Conservation (phyloP, 371 early-diverging fungal species). For the Nematocida sp. region DNA sequence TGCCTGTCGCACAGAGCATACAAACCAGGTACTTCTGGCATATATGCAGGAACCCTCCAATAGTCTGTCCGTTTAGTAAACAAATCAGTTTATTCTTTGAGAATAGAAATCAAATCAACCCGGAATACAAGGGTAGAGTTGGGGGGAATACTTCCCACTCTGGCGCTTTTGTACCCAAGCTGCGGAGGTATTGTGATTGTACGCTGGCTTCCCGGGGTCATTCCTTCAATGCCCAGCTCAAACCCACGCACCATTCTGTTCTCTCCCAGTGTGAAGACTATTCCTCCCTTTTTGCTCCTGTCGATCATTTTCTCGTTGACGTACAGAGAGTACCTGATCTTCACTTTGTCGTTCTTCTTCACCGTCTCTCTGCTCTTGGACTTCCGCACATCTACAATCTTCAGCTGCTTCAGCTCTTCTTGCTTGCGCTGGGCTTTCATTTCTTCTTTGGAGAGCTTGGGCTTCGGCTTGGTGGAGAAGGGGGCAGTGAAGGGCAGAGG, state of each 20-base stretch:
- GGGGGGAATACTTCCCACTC: slow-evolving; percentile 66
- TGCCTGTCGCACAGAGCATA: slow-evolving; percentile 34
- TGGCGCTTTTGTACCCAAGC: slow-evolving; percentile 67
- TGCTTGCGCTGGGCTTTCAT: neutral
- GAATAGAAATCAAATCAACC: slow-evolving; percentile 64
- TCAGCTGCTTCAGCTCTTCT: slow-evolving; percentile 12
- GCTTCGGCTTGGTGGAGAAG: neutral
- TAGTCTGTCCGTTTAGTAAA: too few species aligned
- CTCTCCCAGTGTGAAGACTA: slow-evolving; percentile 59
- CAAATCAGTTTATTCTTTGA: slow-evolving; percentile 17
- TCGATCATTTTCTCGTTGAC: slow-evolving; percentile 28
- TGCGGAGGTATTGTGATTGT: slow-evolving; percentile 71
- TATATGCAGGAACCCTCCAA: too few species aligned
- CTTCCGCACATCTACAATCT: slow-evolving; percentile 21
- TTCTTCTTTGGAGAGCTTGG: slow-evolving; percentile 19
- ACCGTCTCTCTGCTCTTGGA: slow-evolving; percentile 2
- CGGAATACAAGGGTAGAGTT: slow-evolving; percentile 66
- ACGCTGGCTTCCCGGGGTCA: slow-evolving; percentile 77
- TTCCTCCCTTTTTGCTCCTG: slow-evolving; percentile 25
- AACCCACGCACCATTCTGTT: slow-evolving; percentile 67
- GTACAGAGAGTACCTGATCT: slow-evolving; percentile 20
- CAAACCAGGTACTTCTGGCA: neutral
- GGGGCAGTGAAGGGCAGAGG: neutral
- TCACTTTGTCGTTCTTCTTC: slow-evolving; percentile 15
- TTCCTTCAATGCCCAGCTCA: slow-evolving; percentile 73